Percentiles rank a stretch among this genome's conserved stretches.
These are phyloP conservation scores for Eucalyptus cloeziana DNA, from an alignment of 345 rosid species.

Conservation along the genomic window DNA sequence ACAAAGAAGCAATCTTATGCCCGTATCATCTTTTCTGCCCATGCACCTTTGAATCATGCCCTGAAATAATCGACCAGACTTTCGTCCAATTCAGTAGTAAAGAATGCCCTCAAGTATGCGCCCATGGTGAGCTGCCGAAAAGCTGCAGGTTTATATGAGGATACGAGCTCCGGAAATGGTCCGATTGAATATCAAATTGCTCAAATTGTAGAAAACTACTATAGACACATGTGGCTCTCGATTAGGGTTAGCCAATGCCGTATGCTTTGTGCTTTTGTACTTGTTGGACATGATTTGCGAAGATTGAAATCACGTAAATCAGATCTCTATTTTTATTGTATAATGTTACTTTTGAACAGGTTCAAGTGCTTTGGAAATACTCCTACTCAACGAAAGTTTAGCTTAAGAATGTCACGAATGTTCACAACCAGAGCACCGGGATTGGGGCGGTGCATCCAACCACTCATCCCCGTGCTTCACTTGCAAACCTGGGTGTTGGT, in stretches of 20 bases:
- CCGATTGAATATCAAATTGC: constrained; percentile 3
- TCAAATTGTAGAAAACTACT: constrained; percentile 24
- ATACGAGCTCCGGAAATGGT: constrained; percentile 17
- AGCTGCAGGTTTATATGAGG: constrained; percentile 17
- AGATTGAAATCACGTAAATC: not conserved
- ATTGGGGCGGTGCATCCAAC: constrained; percentile 28
- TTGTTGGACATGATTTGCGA: constrained; percentile 29
- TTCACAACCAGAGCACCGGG: constrained; percentile 38
- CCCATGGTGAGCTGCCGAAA: constrained; percentile 11
- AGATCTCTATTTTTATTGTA: no score
- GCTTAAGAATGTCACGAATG: constrained; percentile 38
- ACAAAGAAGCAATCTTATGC: not conserved
- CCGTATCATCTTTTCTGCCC: not conserved
- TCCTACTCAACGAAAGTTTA: not conserved
- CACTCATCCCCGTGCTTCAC: constrained; percentile 23
- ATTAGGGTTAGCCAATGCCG: constrained; percentile 27
- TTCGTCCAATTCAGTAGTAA: constrained; percentile 27
- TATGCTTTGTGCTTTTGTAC: constrained; percentile 27
- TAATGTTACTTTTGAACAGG: no score
- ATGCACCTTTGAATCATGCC: not conserved
- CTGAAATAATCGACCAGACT: constrained; percentile 15
- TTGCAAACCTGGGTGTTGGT: constrained; percentile 35
- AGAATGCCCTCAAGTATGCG: constrained; percentile 18
- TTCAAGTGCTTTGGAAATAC: not conserved
- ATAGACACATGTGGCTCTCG: constrained; percentile 10